Base-by-base conservation (phyloP, 306 rosid species). In the Aeschynomene evenia region DNA sequence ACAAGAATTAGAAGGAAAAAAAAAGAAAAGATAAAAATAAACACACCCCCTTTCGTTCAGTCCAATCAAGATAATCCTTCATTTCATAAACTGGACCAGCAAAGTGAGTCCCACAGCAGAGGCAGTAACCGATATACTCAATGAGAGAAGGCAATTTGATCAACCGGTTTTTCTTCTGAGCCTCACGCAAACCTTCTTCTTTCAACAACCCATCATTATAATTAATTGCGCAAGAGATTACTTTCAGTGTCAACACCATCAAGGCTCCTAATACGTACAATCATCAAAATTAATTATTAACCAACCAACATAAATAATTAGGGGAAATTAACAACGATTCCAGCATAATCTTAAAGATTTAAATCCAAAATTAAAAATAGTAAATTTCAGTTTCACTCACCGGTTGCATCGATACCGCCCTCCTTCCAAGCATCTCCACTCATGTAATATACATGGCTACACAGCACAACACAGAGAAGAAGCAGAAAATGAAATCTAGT, bases 341-440 rank as follows among this genome's bases (percentile, higher is more conserved):
- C 6, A 31, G 36, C 1, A 6, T 31, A 31, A 6, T 5, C 8
- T 31, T 33, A 9, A 2, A 37, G 11, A 9, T 37, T 9, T 10
- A 0, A 37, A 9, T 9, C 43, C 13, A 37, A 37, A 33, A 33
- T 33, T 6, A 7, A 33, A 33, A 33, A 33, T 33, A 33, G 37
- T 33, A 33, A 33, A 2, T 8, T 6, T 33, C 1, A 11, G 54
- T 60, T 20, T 6, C 20, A n/a, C 89, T 91, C 73, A 95, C 99
- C 99, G 55, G 99, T 95, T 74, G 90, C 95, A 85, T 95, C 99
- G 56, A 95, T 95, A 31, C 99, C 99, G 53, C 99, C 99, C 81
- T 89, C 99, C 78, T 95, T 95, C 99, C 99, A 95, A 65, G 97
- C 96, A 55, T 95, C 99, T 46, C 99, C 99, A 70, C 99, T 95